Percentiles rank a stretch among this genome's conserved stretches.
phyloP scores from a whole-genome alignment of 2,329 filamentous ascomycete genomes.

The Madurella mycetomatis region DNA sequence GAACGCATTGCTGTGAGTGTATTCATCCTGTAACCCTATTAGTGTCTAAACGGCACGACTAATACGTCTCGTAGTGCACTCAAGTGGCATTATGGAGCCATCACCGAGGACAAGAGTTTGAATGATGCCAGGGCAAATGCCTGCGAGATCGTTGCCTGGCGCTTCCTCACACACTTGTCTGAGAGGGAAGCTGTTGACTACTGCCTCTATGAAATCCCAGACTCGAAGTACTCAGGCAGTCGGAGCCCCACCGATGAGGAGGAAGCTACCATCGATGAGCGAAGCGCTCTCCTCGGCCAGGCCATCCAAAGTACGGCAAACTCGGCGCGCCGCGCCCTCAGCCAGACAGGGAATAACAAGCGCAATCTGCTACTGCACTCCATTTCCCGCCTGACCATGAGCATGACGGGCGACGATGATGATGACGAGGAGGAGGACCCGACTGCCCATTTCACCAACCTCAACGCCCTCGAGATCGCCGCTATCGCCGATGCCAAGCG shows the following conservation, averaged over 20 bases:
- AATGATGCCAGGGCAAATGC: conserved; percentile 66
- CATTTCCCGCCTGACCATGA: conserved; percentile 52
- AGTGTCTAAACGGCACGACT: neutral
- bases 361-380: conserved; percentile 50
- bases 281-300: conserved; percentile 43
- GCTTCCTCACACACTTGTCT: conserved; percentile 66
- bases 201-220: conserved; percentile 68
- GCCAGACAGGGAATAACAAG: conserved; percentile 39
- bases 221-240: conserved; percentile 26
- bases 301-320: conserved; percentile 24
- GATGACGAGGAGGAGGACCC: conserved; percentile 49
- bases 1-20: conserved; percentile 65
- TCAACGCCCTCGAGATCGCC: conserved; percentile 86
- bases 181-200: conserved; percentile 71
- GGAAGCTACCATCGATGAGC: conserved; percentile 38
- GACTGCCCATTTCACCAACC: conserved; percentile 66
- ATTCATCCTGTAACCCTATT: neutral
- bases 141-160: conserved; percentile 78
- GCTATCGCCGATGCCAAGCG: conserved; percentile 77
- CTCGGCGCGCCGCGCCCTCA: conserved; percentile 27
- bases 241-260: conserved; percentile 38
- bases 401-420: conserved; percentile 39
- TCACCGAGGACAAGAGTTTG: conserved; percentile 60
- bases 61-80: conserved; percentile 51
- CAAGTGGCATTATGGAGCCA: conserved; percentile 67